Evolutionary conservation across 306 rosid genomes (phyloP).

Genomic region (Quercus ilex): DNA sequence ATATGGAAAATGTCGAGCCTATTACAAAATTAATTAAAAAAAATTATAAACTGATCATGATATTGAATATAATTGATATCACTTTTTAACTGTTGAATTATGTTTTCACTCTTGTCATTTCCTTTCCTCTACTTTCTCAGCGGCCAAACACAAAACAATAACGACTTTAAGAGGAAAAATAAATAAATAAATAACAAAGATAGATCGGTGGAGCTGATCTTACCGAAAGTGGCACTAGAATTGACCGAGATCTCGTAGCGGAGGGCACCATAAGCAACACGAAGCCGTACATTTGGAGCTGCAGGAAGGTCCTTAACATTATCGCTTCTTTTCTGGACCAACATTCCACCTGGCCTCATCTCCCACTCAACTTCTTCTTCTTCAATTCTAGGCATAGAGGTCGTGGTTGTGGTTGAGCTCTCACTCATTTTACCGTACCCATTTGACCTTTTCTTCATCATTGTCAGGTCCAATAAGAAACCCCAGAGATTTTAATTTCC

Average conservation of each 20-base stretch:
- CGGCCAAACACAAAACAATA: constrained; percentile 13
- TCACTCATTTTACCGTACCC: constrained; percentile 20
- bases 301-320: constrained; percentile 18
- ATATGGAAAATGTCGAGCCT: too few relatives aligned
- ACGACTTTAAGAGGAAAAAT: neutral
- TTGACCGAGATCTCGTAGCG: constrained; percentile 61
- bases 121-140: constrained; percentile 8
- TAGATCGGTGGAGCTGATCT: constrained; percentile 2
- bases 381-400: constrained; percentile 18
- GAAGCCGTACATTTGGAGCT: constrained; percentile 39
- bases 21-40: too few relatives aligned
- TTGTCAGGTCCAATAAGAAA: constrained; percentile 9
- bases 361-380: constrained; percentile 58
- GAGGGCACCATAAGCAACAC: constrained; percentile 56
- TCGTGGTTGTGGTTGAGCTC: neutral
- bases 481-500: constrained; percentile 5
- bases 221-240: constrained; percentile 67
- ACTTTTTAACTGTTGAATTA: too few relatives aligned
- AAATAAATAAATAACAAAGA: neutral
- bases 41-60: too few relatives aligned
- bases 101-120: too few relatives aligned
- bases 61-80: too few relatives aligned
- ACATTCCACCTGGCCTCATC: constrained; percentile 85
- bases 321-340: constrained; percentile 58
- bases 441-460: constrained; percentile 41